These are phyloP conservation scores for Tinospora cordifolia DNA, from an alignment of 164 flowering plant species.

Conservation along the genomic window DNA sequence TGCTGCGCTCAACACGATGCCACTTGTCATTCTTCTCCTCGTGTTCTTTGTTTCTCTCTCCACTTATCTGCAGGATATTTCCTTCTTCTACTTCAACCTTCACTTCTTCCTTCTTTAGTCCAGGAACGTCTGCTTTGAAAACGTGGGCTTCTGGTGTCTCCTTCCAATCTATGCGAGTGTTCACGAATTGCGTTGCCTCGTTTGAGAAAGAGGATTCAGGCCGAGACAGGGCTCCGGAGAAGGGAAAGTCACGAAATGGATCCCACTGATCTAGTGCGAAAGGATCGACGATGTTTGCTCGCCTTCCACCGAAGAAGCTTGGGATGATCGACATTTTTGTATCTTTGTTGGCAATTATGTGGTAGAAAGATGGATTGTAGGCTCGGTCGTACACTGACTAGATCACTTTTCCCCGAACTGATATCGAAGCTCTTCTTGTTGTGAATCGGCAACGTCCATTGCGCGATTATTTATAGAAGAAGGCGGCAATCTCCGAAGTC, in stretches of 20 bases:
- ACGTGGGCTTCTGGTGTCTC: conserved; percentile 37
- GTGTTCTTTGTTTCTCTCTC: conserved; percentile 23
- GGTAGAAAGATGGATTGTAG: too few relatives aligned
- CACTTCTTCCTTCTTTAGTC: too few relatives aligned
- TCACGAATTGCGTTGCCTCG: conserved; percentile 20
- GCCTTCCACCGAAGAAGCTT: conserved; percentile 10
- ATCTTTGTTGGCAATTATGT: too few relatives aligned
- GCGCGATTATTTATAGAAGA: too few relatives aligned
- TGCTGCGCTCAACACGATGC: conserved; percentile 28
- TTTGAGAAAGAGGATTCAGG: neutral
- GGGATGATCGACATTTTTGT: conserved; percentile 9
- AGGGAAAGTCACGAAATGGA: conserved; percentile 22
- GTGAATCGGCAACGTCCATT: too few relatives aligned
- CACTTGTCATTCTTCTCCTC: conserved; percentile 31
- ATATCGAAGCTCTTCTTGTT: too few relatives aligned
- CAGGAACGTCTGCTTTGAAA: too few relatives aligned
- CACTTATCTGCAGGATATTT: conserved; percentile 26
- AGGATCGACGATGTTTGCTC: too few relatives aligned
- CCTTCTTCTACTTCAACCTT: conserved; percentile 35
- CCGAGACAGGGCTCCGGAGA: neutral
- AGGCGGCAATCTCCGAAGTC: too few relatives aligned
- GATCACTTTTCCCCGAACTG: too few relatives aligned
- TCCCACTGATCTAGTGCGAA: conserved; percentile 28
- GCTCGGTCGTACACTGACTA: too few relatives aligned
- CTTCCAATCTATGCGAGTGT: conserved; percentile 30